Evolutionary conservation across 257 asterid species (phyloP).

Genomic region (Przewalskia tangutica): DNA sequence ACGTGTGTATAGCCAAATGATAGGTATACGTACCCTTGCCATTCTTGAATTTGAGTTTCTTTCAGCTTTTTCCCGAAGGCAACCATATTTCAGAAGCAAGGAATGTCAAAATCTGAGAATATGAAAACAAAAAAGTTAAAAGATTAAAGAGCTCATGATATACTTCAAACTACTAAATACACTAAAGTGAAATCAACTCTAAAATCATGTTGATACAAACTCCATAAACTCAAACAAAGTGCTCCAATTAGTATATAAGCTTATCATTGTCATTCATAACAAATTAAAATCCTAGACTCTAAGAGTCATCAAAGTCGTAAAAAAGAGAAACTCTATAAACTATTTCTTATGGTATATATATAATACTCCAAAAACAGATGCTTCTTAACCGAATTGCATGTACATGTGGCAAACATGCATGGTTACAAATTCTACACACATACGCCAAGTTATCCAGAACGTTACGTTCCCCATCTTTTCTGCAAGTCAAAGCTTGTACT

Average conservation of each 20-base stretch:
- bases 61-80: constrained; percentile 85
- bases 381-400: neutral
- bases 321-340: neutral
- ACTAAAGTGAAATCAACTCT: neutral
- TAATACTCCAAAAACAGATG: neutral
- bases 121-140: neutral
- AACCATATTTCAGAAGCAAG: constrained; percentile 47
- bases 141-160: neutral
- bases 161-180: neutral
- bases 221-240: neutral
- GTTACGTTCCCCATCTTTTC: neutral
- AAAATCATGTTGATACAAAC: neutral
- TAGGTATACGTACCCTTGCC: constrained; percentile 59
- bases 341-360: neutral
- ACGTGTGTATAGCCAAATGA: neutral
- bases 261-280: neutral
- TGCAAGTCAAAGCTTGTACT: neutral
- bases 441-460: neutral
- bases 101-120: neutral
- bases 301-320: neutral
- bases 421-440: neutral
- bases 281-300: neutral
- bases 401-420: neutral
- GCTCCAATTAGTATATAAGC: neutral
- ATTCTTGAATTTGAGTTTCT: constrained; percentile 76